Percentiles rank a stretch among this genome's conserved stretches.
phyloP scores from a whole-genome alignment of 306 rosid species.

The Dalbergia cochinchinensis region DNA sequence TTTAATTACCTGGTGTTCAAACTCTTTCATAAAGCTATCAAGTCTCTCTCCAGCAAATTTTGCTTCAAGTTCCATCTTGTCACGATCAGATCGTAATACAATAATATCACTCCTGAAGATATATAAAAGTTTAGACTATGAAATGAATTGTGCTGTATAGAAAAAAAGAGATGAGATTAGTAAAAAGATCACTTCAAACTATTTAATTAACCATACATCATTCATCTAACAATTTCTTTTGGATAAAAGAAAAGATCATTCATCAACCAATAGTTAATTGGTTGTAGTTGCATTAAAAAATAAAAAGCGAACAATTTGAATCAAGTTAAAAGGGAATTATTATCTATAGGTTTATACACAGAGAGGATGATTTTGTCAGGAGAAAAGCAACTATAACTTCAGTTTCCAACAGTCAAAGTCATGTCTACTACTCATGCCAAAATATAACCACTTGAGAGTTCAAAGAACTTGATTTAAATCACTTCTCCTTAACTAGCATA shows the following conservation, averaged over 20 bases:
- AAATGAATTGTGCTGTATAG: neutral
- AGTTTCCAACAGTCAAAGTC: neutral
- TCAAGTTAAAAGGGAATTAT: neutral
- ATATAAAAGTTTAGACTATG: slow-evolving; percentile 4
- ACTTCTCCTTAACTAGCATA: neutral
- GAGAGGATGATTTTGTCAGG: neutral
- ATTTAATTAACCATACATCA: neutral
- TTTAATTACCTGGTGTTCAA: slow-evolving; percentile 74
- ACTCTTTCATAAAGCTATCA: slow-evolving; percentile 78
- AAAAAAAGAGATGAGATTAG: neutral
- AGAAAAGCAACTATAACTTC: neutral
- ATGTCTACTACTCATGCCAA: neutral
- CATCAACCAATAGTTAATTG: neutral
- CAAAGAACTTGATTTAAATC: neutral
- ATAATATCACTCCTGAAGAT: slow-evolving; percentile 72
- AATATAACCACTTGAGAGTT: neutral
- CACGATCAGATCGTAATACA: slow-evolving; percentile 75
- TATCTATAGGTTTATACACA: neutral
- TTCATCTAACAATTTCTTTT: neutral
- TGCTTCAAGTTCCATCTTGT: slow-evolving; percentile 73
- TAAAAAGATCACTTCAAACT: neutral
- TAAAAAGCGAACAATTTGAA: neutral
- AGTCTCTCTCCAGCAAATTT: slow-evolving; percentile 79
- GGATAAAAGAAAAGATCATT: too few species aligned
- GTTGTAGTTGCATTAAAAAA: neutral